Base-by-base conservation (phyloP, 1,284 basidiomycete species). In the Ustilago loliicola region DNA sequence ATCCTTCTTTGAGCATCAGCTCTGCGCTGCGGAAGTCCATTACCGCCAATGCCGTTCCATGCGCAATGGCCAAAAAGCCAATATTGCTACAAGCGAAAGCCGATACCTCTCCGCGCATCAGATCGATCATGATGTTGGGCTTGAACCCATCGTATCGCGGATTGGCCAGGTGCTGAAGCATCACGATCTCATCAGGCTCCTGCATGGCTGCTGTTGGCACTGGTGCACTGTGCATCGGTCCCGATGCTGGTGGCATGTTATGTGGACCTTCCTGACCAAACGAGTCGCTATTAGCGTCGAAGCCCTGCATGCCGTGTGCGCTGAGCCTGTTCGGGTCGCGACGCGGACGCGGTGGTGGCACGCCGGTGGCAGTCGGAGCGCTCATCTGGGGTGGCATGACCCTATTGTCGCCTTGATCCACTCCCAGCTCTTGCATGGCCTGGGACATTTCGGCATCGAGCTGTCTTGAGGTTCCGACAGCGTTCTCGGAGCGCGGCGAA, bases 1-100 rank as follows among this genome's bases (percentile, higher is more conserved):
- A 80, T 1, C 83, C 83, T 29, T 84, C 82, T 23, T 77, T 74
- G 23, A 84, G 61, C 8, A 85, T 77, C 13, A 85, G 57, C 23
- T 85, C 83, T 11, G 79, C 72, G 23, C 60, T 65, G 27, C 79
- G 80, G 32, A 82, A 72, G 55, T 85, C 84, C 25, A 83, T 47
- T 4, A 85, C 72, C 1, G 77, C 79, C n/a, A 85, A 65, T n/a
- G 77, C 70, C 5, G 77, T 70, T 2, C 82, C 81, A 42, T 74
- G 80, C 3, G 83, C 83, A 1, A 80, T 51, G 0, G 83, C 82
- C 53, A 83, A 48, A 56, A 85, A 83, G 13, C 84, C 84, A 38
- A 80, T 76, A 64, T 85, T 75, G 45, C 70, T 76, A 9, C 77
- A 50, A 1, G 79, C 78, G 30, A 77, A 63, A 7, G 74, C 68